phyloP scores from a whole-genome alignment of 23 red algal species.

The Porphyridium purpureum region DNA sequence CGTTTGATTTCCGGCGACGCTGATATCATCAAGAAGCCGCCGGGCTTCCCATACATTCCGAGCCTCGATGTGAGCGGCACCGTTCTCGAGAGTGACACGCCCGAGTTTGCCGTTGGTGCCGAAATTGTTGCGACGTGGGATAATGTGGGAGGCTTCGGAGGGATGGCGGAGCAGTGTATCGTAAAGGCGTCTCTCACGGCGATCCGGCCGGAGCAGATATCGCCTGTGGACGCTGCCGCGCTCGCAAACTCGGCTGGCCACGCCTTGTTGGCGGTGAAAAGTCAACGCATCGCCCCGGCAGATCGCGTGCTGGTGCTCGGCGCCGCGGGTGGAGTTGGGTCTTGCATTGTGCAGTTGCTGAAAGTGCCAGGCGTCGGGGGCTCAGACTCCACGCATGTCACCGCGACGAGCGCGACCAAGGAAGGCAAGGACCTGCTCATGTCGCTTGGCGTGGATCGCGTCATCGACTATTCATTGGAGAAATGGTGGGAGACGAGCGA shows the following conservation, averaged over 20 bases:
- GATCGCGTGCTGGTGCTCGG: conserved; percentile 59
- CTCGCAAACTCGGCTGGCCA: conserved; percentile 24
- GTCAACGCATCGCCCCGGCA: conserved; percentile 8
- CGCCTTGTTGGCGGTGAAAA: conserved; percentile 25
- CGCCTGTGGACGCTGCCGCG: conserved; percentile 20
- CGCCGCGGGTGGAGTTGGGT: conserved; percentile 51
- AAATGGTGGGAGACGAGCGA: conserved; percentile 36
- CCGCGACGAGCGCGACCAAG: conserved; percentile 14
- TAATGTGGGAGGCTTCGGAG: conserved; percentile 21
- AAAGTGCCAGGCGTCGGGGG: conserved; percentile 13
- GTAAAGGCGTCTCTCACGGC: conserved; percentile 23
- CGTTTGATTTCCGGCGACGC: conserved; percentile 36
- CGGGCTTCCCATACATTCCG: conserved; percentile 52
- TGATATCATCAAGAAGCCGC: conserved; percentile 20
- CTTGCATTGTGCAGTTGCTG: conserved; percentile 26
- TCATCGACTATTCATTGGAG: conserved; percentile 13
- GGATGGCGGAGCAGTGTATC: conserved; percentile 26
- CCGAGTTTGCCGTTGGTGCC: conserved; percentile 10
- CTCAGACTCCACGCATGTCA: too few species aligned
- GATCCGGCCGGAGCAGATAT: conserved; percentile 10
- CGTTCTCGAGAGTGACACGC: conserved; percentile 10
- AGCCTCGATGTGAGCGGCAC: conserved; percentile 42
- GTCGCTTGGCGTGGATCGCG: conserved; percentile 24
- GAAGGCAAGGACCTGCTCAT: conserved; percentile 6
- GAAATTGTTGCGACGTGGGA: conserved; percentile 49